Evolutionary conservation across 768 basidiomycete species (phyloP).

Genomic region (Chalciporus pseudorubinellus): DNA sequence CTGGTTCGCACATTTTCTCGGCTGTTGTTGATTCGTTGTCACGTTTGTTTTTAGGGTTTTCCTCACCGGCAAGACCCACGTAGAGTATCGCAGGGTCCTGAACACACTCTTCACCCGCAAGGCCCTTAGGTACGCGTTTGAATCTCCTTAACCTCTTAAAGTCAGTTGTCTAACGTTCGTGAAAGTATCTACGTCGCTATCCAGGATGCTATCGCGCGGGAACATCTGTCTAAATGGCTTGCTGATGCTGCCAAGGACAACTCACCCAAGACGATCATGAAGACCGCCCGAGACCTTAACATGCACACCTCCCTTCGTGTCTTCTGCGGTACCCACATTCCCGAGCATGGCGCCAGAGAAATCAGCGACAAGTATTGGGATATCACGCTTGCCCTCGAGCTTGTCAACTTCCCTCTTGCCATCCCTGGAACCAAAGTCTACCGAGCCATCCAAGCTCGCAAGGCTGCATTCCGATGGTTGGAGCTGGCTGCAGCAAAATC

Average conservation of each 20-base stretch:
- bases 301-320: conserved; percentile 97
- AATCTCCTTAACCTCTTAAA: neutral
- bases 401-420: conserved; percentile 97
- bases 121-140: conserved; percentile 69
- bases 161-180: neutral
- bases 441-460: conserved; percentile 88
- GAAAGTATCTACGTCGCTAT: conserved; percentile 76
- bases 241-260: conserved; percentile 47
- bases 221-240: conserved; percentile 76
- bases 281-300: conserved; percentile 88
- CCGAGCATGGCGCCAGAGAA: conserved; percentile 70
- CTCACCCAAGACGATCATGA: conserved; percentile 68
- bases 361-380: conserved; percentile 95
- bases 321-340: conserved; percentile 91
- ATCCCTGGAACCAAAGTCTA: conserved; percentile 96
- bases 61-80: conserved; percentile 88
- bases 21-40: neutral
- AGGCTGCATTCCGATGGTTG: conserved; percentile 78
- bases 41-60: conserved; percentile 73
- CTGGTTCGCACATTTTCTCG: conserved; percentile 53
- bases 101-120: conserved; percentile 93
- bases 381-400: conserved; percentile 92
- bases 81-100: conserved; percentile 88
- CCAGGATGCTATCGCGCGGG: conserved; percentile 80
- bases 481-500: conserved; percentile 73